Evolutionary conservation across 768 basidiomycete species (phyloP).

Genomic region (Lentinus tigrinus): DNA sequence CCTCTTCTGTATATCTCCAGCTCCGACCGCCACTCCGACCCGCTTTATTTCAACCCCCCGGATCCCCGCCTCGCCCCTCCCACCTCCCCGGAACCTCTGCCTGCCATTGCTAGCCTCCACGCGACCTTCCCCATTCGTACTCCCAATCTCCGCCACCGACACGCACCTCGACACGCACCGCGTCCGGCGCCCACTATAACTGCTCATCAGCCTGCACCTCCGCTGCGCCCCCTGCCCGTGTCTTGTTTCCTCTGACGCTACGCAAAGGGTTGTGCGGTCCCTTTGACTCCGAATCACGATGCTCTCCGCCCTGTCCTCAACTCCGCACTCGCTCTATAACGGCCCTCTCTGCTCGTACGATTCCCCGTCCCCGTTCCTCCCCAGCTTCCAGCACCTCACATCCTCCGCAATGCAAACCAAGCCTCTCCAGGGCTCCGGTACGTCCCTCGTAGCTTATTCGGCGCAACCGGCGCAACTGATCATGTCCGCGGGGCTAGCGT

Average conservation of each 20-base stretch:
- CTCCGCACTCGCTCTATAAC: constrained; percentile 7
- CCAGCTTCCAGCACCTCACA: neutral
- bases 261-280: neutral
- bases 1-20: constrained; percentile 14
- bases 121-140: neutral
- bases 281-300: constrained; percentile 5
- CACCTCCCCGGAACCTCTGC: constrained; percentile 1
- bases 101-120: neutral
- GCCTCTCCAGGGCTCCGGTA: constrained; percentile 2
- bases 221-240: neutral
- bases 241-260: constrained; percentile 5
- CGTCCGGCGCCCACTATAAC: too few species aligned
- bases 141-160: neutral
- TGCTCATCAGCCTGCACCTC: neutral
- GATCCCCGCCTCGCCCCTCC: constrained; percentile 1
- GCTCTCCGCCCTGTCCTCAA: constrained; percentile 10
- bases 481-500: neutral
- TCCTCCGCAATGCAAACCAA: constrained; percentile 9
- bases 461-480: constrained; percentile 1
- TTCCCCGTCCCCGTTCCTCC: constrained; percentile 7
- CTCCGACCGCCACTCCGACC: constrained; percentile 12
- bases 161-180: neutral
- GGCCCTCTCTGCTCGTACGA: constrained; percentile 5
- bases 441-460: neutral
- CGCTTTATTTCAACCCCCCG: constrained; percentile 14